Evolutionary conservation across 768 basidiomycete genomes (phyloP).

Genomic region (Hirschioporus abietinus): DNA sequence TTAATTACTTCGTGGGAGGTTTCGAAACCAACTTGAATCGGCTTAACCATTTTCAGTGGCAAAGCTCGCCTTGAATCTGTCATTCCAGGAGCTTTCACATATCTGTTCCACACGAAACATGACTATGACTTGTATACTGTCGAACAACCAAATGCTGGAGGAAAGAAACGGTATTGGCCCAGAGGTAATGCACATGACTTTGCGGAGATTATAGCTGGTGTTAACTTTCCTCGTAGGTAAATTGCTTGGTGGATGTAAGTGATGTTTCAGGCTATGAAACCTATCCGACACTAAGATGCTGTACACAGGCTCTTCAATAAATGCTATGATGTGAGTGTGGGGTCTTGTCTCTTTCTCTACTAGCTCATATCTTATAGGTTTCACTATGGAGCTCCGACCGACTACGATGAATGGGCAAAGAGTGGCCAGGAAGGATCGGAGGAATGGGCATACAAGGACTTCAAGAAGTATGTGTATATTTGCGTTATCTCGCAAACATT

Average conservation of each 20-base stretch:
- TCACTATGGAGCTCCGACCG: constrained; percentile 61
- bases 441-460: constrained; percentile 54
- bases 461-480: constrained; percentile 36
- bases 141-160: constrained; percentile 45
- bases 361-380: constrained; percentile 18
- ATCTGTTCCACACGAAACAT: constrained; percentile 40
- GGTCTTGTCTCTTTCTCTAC: not conserved
- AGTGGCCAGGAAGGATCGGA: constrained; percentile 42
- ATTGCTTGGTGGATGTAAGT: constrained; percentile 69
- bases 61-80: constrained; percentile 33
- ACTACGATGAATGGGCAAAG: constrained; percentile 62
- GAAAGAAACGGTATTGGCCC: constrained; percentile 53
- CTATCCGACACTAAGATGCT: not conserved
- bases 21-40: not conserved
- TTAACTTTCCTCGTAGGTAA: constrained; percentile 35
- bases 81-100: constrained; percentile 38
- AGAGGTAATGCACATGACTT: constrained; percentile 40
- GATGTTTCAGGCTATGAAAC: not conserved
- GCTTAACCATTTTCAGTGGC: constrained; percentile 30
- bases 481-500: not conserved
- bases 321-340: constrained; percentile 43
- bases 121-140: constrained; percentile 54
- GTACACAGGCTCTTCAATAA: constrained; percentile 52
- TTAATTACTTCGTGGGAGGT: not conserved
- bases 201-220: constrained; percentile 1